phyloP scores from a whole-genome alignment of 1,284 basidiomycete species.

The Melampsora americana region DNA sequence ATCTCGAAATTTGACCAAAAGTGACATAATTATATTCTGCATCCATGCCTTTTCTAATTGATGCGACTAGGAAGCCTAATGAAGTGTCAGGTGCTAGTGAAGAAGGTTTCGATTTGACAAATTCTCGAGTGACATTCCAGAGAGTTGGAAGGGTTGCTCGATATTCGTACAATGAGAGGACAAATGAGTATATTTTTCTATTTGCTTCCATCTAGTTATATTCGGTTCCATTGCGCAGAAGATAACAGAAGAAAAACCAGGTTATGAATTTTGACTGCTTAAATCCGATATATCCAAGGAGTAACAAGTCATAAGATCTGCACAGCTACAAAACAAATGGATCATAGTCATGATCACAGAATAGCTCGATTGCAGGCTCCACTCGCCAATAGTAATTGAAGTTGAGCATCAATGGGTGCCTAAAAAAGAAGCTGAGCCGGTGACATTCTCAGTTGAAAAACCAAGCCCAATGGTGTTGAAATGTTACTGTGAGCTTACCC shows the following conservation, averaged over 20 bases:
- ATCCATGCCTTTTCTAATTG: constrained; percentile 64
- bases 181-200: constrained; percentile 63
- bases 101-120: constrained; percentile 66
- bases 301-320: too few relatives aligned
- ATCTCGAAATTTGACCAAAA: constrained; percentile 71
- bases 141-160: constrained; percentile 72
- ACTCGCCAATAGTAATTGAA: constrained; percentile 93
- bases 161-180: constrained; percentile 73
- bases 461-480: constrained; percentile 19
- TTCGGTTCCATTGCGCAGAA: too few relatives aligned
- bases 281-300: too few relatives aligned
- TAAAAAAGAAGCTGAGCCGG: constrained; percentile 47
- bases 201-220: constrained; percentile 13
- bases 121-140: constrained; percentile 69
- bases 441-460: constrained; percentile 61
- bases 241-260: too few relatives aligned
- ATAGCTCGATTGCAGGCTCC: constrained; percentile 70
- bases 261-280: too few relatives aligned
- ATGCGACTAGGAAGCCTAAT: constrained; percentile 71
- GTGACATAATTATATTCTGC: constrained; percentile 67
- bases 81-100: constrained; percentile 68
- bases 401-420: constrained; percentile 52
- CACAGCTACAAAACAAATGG: constrained; percentile 62
- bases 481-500: constrained; percentile 62
- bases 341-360: constrained; percentile 73